Evolutionary conservation across 208 protist genomes (phyloP).

Genomic region (Tetramitus jugosus): DNA sequence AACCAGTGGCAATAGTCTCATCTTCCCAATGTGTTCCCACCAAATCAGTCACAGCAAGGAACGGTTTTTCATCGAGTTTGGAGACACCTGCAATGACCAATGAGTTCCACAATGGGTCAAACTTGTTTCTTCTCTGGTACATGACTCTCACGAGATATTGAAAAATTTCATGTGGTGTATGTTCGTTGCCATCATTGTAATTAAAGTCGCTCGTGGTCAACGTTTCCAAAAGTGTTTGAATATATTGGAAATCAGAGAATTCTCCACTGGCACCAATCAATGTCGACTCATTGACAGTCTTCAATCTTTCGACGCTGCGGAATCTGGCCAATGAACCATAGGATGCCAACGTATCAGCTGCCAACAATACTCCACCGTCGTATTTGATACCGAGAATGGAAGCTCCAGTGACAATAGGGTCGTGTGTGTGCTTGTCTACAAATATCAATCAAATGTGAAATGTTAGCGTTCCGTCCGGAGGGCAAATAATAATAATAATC

Average conservation of each 20-base stretch:
- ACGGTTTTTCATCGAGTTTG: constrained; percentile 66
- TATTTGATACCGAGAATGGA: constrained; percentile 93
- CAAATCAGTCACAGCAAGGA: constrained; percentile 86
- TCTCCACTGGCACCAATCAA: constrained; percentile 83
- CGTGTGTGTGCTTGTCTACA: too few relatives aligned
- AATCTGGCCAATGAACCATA: constrained; percentile 93
- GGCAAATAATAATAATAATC: too few relatives aligned
- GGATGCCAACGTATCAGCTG: constrained; percentile 87
- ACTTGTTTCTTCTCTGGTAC: constrained; percentile 84
- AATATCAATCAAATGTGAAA: too few relatives aligned
- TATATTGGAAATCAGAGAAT: constrained; percentile 90
- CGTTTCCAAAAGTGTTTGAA: constrained; percentile 60
- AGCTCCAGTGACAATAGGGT: constrained; percentile 87
- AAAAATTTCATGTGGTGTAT: constrained; percentile 75
- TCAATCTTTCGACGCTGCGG: constrained; percentile 74
- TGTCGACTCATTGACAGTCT: constrained; percentile 67
- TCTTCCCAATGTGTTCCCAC: constrained; percentile 84
- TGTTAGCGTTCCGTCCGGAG: too few relatives aligned
- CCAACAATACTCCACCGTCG: constrained; percentile 88
- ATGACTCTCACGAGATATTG: constrained; percentile 78
- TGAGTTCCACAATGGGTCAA: constrained; percentile 88
- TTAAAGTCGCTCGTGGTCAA: constrained; percentile 47
- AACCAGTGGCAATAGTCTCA: constrained; percentile 81
- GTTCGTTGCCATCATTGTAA: constrained; percentile 60
- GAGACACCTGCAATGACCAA: constrained; percentile 75